Conservation (phyloP, 192 early-diverging fungal species). For the Coemansia sp. region DNA sequence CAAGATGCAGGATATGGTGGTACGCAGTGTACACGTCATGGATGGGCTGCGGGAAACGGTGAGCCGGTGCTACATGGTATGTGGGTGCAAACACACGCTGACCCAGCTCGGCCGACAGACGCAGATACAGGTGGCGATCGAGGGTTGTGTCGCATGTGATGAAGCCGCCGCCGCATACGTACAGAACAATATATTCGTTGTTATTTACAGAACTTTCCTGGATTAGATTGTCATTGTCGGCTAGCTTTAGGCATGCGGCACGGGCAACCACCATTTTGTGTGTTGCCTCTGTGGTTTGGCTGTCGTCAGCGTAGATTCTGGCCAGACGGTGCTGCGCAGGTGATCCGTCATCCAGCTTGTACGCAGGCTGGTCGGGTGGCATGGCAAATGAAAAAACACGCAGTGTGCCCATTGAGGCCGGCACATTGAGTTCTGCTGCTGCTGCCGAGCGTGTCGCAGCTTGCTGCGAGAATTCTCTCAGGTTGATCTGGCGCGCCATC, state of each 20-base stretch:
- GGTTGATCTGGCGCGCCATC: too few species aligned
- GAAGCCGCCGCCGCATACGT: constrained; percentile 25
- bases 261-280: constrained; percentile 20
- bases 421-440: neutral
- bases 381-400: neutral
- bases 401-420: too few species aligned
- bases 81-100: constrained; percentile 26
- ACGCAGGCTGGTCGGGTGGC: constrained; percentile 13
- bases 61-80: constrained; percentile 18
- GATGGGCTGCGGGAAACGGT: constrained; percentile 20
- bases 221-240: neutral
- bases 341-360: constrained; percentile 4
- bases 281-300: neutral
- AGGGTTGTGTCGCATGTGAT: constrained; percentile 8
- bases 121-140: constrained; percentile 13
- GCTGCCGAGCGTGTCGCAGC: neutral
- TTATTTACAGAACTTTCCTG: neutral
- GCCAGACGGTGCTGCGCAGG: constrained; percentile 3
- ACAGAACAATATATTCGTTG: constrained; percentile 18
- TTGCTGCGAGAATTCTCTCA: neutral
- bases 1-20: constrained; percentile 6
- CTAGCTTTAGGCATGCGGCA: neutral
- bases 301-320: constrained; percentile 12
- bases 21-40: constrained; percentile 30
- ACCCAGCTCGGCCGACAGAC: constrained; percentile 16